phyloP scores from a whole-genome alignment of 2,329 filamentous ascomycete genomes.

The Pestalotiopsis sp. region DNA sequence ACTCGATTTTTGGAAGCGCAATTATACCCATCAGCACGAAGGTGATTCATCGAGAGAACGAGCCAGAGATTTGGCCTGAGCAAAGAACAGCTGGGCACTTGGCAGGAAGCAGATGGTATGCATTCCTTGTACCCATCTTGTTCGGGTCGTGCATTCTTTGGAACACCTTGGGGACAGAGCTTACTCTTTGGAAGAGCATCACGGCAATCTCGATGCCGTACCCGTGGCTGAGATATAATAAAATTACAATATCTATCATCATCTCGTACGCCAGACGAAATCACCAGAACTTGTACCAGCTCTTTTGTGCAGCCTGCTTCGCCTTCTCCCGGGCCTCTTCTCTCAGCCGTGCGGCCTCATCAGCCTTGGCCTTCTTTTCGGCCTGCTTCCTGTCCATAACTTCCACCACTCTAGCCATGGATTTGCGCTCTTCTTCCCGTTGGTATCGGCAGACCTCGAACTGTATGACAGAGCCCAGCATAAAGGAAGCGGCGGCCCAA shows the following conservation, averaged over 20 bases:
- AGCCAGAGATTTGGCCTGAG: no score
- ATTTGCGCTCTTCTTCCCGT: constrained; percentile 73
- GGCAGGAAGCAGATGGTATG: no score
- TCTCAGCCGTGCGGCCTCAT: constrained; percentile 42
- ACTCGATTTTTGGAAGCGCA: background rate
- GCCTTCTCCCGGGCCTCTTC: constrained; percentile 46
- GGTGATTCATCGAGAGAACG: background rate
- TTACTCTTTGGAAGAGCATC: background rate
- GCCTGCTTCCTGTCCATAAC: constrained; percentile 75
- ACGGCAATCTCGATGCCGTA: background rate
- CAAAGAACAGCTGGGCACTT: no score
- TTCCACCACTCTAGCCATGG: constrained; percentile 85
- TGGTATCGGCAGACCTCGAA: constrained; percentile 85
- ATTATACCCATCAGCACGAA: background rate
- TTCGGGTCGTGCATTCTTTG: background rate
- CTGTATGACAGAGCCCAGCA: constrained; percentile 67
- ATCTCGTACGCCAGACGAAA: background rate
- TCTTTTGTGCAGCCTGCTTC: constrained; percentile 34
- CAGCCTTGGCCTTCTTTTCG: constrained; percentile 53
- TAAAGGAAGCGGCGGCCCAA: constrained; percentile 82
- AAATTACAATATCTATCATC: background rate
- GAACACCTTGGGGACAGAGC: background rate
- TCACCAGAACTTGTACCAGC: constrained; percentile 63
- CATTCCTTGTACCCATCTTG: no score
- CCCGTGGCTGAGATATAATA: background rate